phyloP scores from a whole-genome alignment of 208 protist species.

The Leishmania mexicana region DNA sequence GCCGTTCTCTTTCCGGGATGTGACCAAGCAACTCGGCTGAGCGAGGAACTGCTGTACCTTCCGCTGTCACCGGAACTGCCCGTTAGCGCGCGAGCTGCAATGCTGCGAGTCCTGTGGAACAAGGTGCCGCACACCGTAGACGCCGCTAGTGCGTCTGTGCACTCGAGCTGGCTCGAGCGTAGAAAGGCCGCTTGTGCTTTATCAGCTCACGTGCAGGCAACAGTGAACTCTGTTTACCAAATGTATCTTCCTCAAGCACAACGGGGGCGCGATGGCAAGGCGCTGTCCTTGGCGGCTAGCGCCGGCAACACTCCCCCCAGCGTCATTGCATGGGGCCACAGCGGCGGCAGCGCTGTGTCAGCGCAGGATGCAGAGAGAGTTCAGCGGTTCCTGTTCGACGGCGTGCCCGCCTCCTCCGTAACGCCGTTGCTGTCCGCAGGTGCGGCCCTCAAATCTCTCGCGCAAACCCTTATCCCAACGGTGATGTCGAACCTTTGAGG shows the following conservation, averaged over 20 bases:
- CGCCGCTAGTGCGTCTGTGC: neutral
- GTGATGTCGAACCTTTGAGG: slow-evolving; percentile 5
- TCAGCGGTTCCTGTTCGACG: slow-evolving; percentile 8
- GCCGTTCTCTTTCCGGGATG: slow-evolving; percentile 46
- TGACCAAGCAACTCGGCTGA: slow-evolving; percentile 25
- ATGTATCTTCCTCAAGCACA: slow-evolving; percentile 2
- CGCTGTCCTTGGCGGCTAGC: neutral
- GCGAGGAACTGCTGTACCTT: slow-evolving; percentile 42
- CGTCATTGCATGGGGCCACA: neutral
- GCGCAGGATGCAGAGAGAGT: slow-evolving; percentile 7
- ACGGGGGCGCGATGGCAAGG: neutral
- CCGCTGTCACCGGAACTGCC: slow-evolving; percentile 36
- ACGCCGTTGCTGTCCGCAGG: neutral
- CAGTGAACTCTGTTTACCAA: slow-evolving; percentile 9
- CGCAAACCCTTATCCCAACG: neutral
- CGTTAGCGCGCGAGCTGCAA: slow-evolving; percentile 3
- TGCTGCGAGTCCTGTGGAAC: slow-evolving; percentile 34
- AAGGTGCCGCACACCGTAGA: slow-evolving; percentile 17
- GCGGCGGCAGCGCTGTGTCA: neutral
- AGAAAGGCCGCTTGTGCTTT: neutral
- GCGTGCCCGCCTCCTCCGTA: neutral
- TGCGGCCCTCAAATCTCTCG: neutral
- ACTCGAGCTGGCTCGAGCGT: neutral
- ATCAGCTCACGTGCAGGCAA: slow-evolving; percentile 4
- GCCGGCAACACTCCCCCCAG: neutral